Evolutionary conservation across 1,284 basidiomycete genomes (phyloP).

Genomic region (Microbotryum intermedium): DNA sequence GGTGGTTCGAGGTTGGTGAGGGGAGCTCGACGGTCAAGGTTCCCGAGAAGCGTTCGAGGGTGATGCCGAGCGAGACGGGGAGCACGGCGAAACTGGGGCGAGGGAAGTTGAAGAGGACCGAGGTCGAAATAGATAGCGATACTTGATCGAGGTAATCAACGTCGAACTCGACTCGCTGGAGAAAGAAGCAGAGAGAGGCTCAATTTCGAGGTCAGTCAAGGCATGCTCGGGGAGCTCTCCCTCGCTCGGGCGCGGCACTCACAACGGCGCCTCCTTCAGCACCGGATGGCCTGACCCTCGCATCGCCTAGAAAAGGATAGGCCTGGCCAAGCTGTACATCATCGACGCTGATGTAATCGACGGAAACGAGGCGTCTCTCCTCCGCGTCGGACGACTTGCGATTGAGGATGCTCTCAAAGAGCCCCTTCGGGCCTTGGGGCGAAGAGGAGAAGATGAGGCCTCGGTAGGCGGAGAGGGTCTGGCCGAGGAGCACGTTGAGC

Average conservation of each 20-base stretch:
- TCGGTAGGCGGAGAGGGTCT: conserved; percentile 42
- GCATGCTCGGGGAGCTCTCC: too few relatives aligned
- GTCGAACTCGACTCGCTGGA: conserved; percentile 48
- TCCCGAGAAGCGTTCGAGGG: conserved; percentile 48
- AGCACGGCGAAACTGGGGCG: conserved; percentile 49
- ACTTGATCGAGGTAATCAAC: conserved; percentile 49
- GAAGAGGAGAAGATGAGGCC: conserved; percentile 23
- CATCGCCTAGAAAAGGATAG: conserved; percentile 41
- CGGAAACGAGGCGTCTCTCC: conserved; percentile 15
- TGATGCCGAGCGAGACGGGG: conserved; percentile 48
- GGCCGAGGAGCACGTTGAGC: conserved; percentile 50
- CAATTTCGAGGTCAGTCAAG: neutral
- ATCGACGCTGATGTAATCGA: conserved; percentile 44
- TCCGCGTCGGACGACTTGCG: conserved; percentile 5
- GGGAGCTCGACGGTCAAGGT: conserved; percentile 39
- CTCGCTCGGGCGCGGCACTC: conserved; percentile 22
- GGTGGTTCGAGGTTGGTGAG: neutral
- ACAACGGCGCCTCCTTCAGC: conserved; percentile 45
- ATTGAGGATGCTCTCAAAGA: conserved; percentile 32
- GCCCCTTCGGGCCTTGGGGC: conserved; percentile 26
- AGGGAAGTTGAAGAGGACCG: conserved; percentile 51
- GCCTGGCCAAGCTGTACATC: conserved; percentile 47
- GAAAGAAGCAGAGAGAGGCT: neutral
- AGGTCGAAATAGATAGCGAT: conserved; percentile 47
- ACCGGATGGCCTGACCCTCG: conserved; percentile 48